phyloP scores from a whole-genome alignment of 345 rosid genomes.

The Luvunga scandens region DNA sequence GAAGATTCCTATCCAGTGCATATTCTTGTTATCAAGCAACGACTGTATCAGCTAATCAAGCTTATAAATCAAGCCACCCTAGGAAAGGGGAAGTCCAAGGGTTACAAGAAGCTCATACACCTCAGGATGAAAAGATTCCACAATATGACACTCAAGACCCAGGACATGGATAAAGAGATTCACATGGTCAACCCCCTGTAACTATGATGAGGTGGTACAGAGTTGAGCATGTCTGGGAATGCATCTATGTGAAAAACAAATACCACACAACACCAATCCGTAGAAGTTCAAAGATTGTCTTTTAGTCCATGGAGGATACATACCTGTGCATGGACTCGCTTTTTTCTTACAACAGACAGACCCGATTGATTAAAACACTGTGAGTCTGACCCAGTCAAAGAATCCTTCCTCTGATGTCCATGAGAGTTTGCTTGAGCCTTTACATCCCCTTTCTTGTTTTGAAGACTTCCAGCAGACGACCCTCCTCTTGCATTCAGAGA shows the following conservation, averaged over 20 bases:
- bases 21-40: not conserved
- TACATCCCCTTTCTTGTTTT: conserved; percentile 61
- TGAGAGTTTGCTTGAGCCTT: conserved; percentile 67
- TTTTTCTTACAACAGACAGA: conserved; percentile 71
- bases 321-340: conserved; percentile 91
- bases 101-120: not conserved
- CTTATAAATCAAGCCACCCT: not conserved
- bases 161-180: not conserved
- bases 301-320: conserved; percentile 19
- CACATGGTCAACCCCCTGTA: not conserved
- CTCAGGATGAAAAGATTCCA: not conserved
- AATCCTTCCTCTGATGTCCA: conserved; percentile 71
- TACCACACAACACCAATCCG: not conserved
- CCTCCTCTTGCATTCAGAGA: conserved; percentile 62
- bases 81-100: not conserved
- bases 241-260: not conserved
- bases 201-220: not conserved
- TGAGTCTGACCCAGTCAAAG: conserved; percentile 63
- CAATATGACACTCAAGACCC: not conserved
- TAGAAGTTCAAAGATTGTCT: not conserved
- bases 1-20: not conserved
- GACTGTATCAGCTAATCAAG: not conserved
- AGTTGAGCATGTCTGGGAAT: not conserved
- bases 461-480: conserved; percentile 46
- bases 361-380: conserved; percentile 69